phyloP scores from a whole-genome alignment of 2,329 filamentous ascomycete genomes.

The Xylariaceae sp. region DNA sequence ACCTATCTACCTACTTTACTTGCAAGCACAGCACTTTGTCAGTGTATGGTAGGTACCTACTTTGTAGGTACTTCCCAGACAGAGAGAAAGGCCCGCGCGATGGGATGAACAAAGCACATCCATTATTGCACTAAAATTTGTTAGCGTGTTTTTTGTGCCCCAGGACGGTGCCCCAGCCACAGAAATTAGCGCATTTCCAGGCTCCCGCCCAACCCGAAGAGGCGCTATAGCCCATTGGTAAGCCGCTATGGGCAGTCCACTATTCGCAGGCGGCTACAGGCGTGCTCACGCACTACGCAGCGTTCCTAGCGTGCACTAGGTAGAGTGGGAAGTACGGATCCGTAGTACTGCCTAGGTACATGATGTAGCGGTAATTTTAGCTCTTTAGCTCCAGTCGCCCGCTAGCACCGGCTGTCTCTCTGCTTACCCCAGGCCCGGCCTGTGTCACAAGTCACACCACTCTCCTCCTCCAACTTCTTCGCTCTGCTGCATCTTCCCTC shows the following conservation, averaged over 20 bases:
- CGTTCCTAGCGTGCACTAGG: background rate
- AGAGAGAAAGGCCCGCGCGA: no score
- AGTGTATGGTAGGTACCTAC: no score
- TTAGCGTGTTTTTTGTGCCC: background rate
- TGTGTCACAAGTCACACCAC: background rate
- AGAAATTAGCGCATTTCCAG: background rate
- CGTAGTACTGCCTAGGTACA: background rate
- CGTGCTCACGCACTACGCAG: background rate
- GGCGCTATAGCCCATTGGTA: background rate
- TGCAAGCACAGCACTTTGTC: no score
- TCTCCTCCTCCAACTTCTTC: constrained; percentile 15
- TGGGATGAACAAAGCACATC: background rate
- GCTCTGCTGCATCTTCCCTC: constrained; percentile 4
- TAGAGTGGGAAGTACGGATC: no score
- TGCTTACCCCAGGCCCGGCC: background rate
- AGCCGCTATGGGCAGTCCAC: background rate
- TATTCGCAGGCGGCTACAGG: background rate
- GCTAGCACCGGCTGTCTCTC: background rate
- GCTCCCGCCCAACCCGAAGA: background rate
- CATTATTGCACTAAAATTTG: background rate
- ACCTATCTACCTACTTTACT: no score
- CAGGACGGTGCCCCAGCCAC: background rate
- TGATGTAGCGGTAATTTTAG: background rate
- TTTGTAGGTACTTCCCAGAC: no score
- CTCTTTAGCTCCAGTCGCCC: background rate